Base-by-base conservation (phyloP, 2,329 filamentous ascomycete species). In the Chaetomiaceae sp. region DNA sequence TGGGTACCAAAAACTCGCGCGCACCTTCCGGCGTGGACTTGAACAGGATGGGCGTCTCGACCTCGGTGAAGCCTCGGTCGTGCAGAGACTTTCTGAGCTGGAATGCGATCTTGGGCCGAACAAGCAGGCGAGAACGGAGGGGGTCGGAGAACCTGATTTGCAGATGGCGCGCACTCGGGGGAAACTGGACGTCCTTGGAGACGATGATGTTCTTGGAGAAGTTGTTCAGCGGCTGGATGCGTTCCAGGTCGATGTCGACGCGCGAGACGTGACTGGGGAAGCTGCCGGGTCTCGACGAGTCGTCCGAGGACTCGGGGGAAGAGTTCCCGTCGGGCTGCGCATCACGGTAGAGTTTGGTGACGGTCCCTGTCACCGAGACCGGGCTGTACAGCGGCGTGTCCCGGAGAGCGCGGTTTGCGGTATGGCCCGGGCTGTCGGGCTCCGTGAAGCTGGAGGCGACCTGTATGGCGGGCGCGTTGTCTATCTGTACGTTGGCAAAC, bases 1-100 rank as follows among this genome's bases (percentile, higher is more conserved):
- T 95, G 0, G 93, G 93, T 4, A 98, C 91, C 6, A 98, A 66
- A 52, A 98, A 98, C 63, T 98, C 93, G 39, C 91, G 77, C 1
- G 93, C 94, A 1, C 93, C 93, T 68, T 98, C 93, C 0, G 93
- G 88, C 0, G 93, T 98, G 0, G 93, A 96, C 65, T 97, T 98
- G 77, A 98, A 98, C 0, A 98, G 75, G 4, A 96, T 70, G 0
- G 93, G 93, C 0, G 93, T 98, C 63, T 98, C 93, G 26, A 97
- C 78, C 56, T 97, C 86, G 11, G 77, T 71, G 58, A 90, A 91
- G 1, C 72, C 75, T 20, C 74, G 71, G 5, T 71, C 63, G 14
- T 74, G 69, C 26, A 89, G 69, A 45, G 76, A 72, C 8, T 72
- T 52, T 72, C 79, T 26, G 37, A 63, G 29, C 10, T 54, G 47